Evolutionary conservation across 2,329 filamentous ascomycete genomes (phyloP), one percentile per base, ranked within the genome.

Genomic region (Microsporum canis): DNA sequence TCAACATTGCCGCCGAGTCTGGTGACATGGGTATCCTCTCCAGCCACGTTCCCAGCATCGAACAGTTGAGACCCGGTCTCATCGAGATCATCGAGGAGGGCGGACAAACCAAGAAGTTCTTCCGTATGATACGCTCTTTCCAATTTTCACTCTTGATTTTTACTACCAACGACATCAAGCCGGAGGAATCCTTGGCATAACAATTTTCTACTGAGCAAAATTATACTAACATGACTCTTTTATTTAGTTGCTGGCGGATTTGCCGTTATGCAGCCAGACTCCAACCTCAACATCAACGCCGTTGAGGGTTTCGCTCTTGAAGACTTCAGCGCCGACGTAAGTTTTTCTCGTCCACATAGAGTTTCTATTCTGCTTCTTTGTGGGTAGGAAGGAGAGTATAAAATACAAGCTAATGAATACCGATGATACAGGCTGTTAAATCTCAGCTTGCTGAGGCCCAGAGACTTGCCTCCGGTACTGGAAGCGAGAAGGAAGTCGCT

Each of bases 1-100:
- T 99, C 82, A 99, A 99, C 85, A 87, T 99, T 73, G 88, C 94
- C 76, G 94, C 94, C 73, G 94, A 96, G 78, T 95, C 91, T 65
- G 94, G 94, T 76, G 94, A 97, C 72, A 99, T 99, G 94, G 94
- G 94, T 88, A 88, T 99, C 71, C 88, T 99, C 75, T 94, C 94
- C 76, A 95, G 94, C 84, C 94, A 99, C 85, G 94, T 99, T 72
- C 91, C 94, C 67, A 91, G 91, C 65, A 97, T 99, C 74, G 94
- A 99, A 84, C 94, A 99, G 83, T 84, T 99, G 78, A 96, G 95
- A 85, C 91, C 94, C 64, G 94, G 94, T 73, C 80, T 97, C 69
- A 84, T 99, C 69, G 92, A 97, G 83, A 83, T 99, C 73, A 85
- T 97, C 69, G 92, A 97, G 83, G 94, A 99, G 84, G 84, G 80